Evolutionary conservation across 257 asterid genomes (phyloP), one percentile per base, ranked within the genome.

Genomic region (Solanum neorickii): DNA sequence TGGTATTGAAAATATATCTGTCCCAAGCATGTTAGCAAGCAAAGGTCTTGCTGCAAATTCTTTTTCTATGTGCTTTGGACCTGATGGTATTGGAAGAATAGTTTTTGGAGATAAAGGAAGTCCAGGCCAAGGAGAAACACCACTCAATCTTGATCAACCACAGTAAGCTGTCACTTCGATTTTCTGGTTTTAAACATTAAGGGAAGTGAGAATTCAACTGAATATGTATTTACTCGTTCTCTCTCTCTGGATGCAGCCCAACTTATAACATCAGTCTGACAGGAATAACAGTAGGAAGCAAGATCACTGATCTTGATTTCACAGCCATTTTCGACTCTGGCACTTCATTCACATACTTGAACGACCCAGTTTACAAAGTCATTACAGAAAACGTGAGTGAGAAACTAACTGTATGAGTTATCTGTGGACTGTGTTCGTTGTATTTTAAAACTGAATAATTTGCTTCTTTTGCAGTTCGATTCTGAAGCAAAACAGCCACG

Each of bases 31-130:
- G 41, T 91, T 97, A 92, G 98, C 99, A 33, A 90, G 83, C 86
- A 92, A 92, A 87, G 99, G 99, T 35, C 93, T 97, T 12, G 92
- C 95, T 20, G 94, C 98, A 52, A 94, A 97, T 91, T 96, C 99
- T 42, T 97, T 97, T 91, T 96, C 98, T 60, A 95, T 96, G 99
- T 97, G 99, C 90, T 97, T 97, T 75, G 96, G 99, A n/a, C 90
- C 87, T 23, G 95, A 96, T 89, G 97, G 95, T 84, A 27, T 94
- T 25, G 99, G 99, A 89, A 94, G 99, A 91, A 96, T 97, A 12
- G 94, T 92, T 18, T 97, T 97, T 84, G 99, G 99, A 77, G 99
- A 97, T 87, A 93, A 96, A 90, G 99, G 98, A 85, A 90, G 92
- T 87, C 78, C 94, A 13, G 91, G 65, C 87, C 99, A 95, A 75